phyloP scores from a whole-genome alignment of 768 basidiomycete species.

The Daedaleopsis nitida region DNA sequence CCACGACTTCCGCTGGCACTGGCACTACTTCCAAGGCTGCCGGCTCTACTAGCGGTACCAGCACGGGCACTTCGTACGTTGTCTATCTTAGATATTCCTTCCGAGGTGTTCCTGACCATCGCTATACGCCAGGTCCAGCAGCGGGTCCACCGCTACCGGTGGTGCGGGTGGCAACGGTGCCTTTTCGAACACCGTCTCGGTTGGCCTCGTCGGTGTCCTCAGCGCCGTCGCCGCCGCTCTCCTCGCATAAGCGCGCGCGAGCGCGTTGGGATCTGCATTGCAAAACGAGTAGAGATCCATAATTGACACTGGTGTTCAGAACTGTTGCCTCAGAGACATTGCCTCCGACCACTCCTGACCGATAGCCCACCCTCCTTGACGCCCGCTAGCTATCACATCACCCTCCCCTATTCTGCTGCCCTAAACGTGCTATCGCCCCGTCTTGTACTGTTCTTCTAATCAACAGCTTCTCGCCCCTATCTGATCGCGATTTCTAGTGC shows the following conservation, averaged over 20 bases:
- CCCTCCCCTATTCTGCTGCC: background rate
- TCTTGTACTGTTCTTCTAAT: slow-evolving; percentile 9
- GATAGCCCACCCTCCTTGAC: slow-evolving; percentile 17
- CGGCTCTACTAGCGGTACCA: background rate
- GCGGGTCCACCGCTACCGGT: slow-evolving; percentile 24
- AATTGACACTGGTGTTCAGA: slow-evolving; percentile 8
- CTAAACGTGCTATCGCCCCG: background rate
- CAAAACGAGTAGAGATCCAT: slow-evolving; percentile 10
- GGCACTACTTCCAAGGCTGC: background rate
- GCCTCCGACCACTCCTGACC: slow-evolving; percentile 14
- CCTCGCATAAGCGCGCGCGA: slow-evolving; percentile 33
- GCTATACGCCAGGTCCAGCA: slow-evolving; percentile 12
- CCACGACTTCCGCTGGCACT: background rate
- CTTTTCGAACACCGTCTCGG: slow-evolving; percentile 16
- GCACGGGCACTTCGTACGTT: slow-evolving; percentile 1
- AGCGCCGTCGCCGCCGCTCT: slow-evolving; percentile 41
- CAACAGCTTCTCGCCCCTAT: background rate
- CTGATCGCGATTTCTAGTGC: background rate
- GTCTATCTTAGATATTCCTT: background rate
- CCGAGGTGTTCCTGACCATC: slow-evolving; percentile 13
- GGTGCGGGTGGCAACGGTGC: slow-evolving; percentile 33
- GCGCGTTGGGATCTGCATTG: background rate
- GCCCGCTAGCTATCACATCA: slow-evolving; percentile 5
- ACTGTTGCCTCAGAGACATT: slow-evolving; percentile 17
- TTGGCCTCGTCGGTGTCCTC: slow-evolving; percentile 42